Conservation (phyloP, 2,329 filamentous ascomycete genomes). For the Pseudogymnoascus sp. region DNA sequence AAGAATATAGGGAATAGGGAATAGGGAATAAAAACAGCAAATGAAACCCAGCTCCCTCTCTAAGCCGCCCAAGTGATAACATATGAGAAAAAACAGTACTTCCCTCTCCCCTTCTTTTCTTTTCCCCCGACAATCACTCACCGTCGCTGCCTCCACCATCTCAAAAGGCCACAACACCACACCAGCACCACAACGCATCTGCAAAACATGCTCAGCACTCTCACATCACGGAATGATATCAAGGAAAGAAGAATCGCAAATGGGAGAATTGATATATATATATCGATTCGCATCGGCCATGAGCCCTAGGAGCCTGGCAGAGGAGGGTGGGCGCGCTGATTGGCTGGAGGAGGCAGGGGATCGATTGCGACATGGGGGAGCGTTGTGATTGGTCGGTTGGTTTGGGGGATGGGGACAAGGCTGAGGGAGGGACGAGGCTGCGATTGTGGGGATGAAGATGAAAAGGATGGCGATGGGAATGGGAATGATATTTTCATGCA, state of each 20-base stretch:
- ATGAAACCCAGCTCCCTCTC: background rate
- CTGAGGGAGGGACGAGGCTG: background rate
- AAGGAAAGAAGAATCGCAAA: background rate
- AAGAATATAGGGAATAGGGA: background rate
- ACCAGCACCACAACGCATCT: background rate
- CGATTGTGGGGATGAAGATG: background rate
- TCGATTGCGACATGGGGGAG: background rate
- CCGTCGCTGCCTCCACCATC: background rate
- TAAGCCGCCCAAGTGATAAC: background rate
- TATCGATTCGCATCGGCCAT: background rate
- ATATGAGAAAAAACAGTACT: background rate
- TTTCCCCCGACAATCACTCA: background rate
- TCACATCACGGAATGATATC: background rate
- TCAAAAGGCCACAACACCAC: background rate
- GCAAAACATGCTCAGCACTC: background rate
- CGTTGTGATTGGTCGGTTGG: background rate
- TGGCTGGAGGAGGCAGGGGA: background rate
- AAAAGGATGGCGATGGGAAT: no score
- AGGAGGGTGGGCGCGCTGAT: background rate
- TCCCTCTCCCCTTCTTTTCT: background rate
- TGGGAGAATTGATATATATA: constrained; percentile 6
- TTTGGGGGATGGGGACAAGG: background rate
- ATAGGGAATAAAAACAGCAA: background rate
- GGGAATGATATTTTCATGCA: no score
- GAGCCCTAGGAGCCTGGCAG: background rate